Base-by-base conservation (phyloP, 106 monocot genomes). In the Dioscorea alata region DNA sequence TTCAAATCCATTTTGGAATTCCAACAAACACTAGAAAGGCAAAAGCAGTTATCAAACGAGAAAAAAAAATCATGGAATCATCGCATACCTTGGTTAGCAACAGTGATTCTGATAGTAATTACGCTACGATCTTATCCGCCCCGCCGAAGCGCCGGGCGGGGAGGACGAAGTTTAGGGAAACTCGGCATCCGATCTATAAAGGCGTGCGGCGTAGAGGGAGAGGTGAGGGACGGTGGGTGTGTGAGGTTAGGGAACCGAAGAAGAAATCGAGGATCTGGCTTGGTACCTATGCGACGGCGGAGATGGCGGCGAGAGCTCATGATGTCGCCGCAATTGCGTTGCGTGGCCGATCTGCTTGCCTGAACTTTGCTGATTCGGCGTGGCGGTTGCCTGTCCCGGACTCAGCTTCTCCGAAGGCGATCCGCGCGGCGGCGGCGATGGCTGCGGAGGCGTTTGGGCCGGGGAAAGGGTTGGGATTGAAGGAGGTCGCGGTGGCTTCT, bases 241-340 rank as follows among this genome's bases (percentile, higher is more conserved):
- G 78, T 74, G 88, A 88, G 81, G 62, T 86, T 67, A 69, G 86
- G 33, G 82, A 82, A 63, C 86, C 82, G 4, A 28, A 15, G 6
- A 75, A 74, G 51, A 65, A 76, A 35, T 68, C 10, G 16, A 68
- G 86, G 23, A 79, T 82, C 12, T 86, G 86, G 86, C 82, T 86
- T 56, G 86, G 86, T 19, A 86, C 86, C 14, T 82, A 69, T 64
- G n/a, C 70, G 18, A 74, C 73, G 2, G 79, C 82, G 24, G 82
- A 82, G 73, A 76, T 76, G 76, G 84, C 88, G 13, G 84, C 88
- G 0, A 57, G 76, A 0, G 88, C 84, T 0, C 79, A 89, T 65
- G 84, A 89, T 73, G 84, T 82, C 8, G 88, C 88, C 4, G 81
- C 79, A 13, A 51, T 89, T 54, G 81, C 88, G 1, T 72, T 89